Conservation (phyloP, 2,329 filamentous ascomycete species). For the Claviceps cyperi region DNA sequence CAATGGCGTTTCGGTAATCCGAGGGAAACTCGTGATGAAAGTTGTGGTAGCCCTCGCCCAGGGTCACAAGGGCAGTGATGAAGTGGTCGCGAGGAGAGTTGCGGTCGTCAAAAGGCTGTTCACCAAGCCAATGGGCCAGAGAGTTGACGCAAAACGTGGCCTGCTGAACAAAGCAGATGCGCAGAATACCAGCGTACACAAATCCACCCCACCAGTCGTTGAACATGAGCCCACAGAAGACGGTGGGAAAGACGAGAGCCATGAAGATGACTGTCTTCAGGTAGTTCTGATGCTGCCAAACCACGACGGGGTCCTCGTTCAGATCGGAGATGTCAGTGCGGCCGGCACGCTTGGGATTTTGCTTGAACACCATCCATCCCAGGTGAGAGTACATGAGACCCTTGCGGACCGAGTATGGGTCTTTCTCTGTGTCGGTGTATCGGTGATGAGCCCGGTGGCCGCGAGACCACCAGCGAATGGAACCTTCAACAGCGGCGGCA, state of each 20-base stretch:
- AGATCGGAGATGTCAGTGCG: conserved; percentile 79
- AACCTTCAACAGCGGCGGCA: conserved; percentile 72
- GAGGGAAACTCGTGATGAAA: conserved; percentile 93
- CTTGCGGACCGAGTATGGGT: conserved; percentile 83
- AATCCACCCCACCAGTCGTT: conserved; percentile 70
- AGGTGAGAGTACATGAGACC: conserved; percentile 65
- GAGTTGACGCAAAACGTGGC: conserved; percentile 91
- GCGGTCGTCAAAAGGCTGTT: conserved; percentile 85
- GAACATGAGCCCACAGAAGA: conserved; percentile 67
- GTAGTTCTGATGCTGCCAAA: conserved; percentile 82
- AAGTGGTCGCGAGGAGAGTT: conserved; percentile 83
- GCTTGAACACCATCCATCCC: conserved; percentile 88
- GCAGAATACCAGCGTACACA: conserved; percentile 72
- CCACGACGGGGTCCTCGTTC: conserved; percentile 71
- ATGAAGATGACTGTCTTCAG: conserved; percentile 66
- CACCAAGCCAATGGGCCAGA: conserved; percentile 78
- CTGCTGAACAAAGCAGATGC: conserved; percentile 83
- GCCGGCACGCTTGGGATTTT: conserved; percentile 79
- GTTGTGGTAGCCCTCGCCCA: conserved; percentile 87
- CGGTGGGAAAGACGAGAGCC: conserved; percentile 60
- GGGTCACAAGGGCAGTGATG: conserved; percentile 70
- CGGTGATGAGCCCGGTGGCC: conserved; percentile 80
- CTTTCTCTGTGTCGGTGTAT: conserved; percentile 86
- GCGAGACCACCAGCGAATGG: conserved; percentile 78
- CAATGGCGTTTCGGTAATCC: conserved; percentile 82